These are phyloP conservation scores for Cryptococcus sp. DNA, from an alignment of 1,284 basidiomycete species.

Conservation along the genomic window DNA sequence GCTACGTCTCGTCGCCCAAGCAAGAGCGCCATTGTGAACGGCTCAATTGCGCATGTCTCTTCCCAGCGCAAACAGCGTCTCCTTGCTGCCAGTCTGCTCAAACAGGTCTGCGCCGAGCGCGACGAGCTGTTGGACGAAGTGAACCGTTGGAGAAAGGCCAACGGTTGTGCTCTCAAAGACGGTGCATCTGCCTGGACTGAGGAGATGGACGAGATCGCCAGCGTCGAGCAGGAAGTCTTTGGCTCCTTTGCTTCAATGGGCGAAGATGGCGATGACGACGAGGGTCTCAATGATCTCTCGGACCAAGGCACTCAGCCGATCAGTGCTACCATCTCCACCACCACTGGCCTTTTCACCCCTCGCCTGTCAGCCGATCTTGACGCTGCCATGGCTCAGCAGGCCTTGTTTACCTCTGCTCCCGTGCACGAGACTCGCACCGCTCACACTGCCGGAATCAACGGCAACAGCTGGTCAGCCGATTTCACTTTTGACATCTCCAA, in stretches of 20 bases:
- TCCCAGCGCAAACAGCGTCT: slow-evolving; percentile 76
- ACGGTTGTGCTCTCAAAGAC: slow-evolving; percentile 61
- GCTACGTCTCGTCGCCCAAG: slow-evolving; percentile 85
- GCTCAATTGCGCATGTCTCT: slow-evolving; percentile 79
- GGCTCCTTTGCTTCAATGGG: slow-evolving; percentile 47
- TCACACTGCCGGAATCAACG: slow-evolving; percentile 6
- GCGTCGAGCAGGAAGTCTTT: slow-evolving; percentile 52
- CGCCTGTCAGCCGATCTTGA: slow-evolving; percentile 37
- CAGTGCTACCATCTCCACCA: background rate
- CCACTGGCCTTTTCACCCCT: slow-evolving; percentile 34
- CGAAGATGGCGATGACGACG: slow-evolving; percentile 41
- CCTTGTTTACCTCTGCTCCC: slow-evolving; percentile 4
- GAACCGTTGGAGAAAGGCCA: slow-evolving; percentile 81
- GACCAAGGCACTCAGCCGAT: background rate
- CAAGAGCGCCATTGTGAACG: slow-evolving; percentile 93
- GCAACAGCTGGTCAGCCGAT: slow-evolving; percentile 29
- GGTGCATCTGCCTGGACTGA: slow-evolving; percentile 51
- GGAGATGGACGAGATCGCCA: slow-evolving; percentile 46
- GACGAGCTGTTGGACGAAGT: slow-evolving; percentile 79
- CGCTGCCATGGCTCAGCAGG: slow-evolving; percentile 10
- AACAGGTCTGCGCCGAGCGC: slow-evolving; percentile 70
- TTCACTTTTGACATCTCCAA: slow-evolving; percentile 21
- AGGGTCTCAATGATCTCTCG: slow-evolving; percentile 16
- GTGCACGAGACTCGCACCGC: background rate
- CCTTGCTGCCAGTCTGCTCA: slow-evolving; percentile 73